Percentiles rank a stretch among this genome's conserved stretches.
These are phyloP conservation scores for Capillidium rhysosporum DNA, from an alignment of 371 early-diverging fungal species.

Conservation along the genomic window DNA sequence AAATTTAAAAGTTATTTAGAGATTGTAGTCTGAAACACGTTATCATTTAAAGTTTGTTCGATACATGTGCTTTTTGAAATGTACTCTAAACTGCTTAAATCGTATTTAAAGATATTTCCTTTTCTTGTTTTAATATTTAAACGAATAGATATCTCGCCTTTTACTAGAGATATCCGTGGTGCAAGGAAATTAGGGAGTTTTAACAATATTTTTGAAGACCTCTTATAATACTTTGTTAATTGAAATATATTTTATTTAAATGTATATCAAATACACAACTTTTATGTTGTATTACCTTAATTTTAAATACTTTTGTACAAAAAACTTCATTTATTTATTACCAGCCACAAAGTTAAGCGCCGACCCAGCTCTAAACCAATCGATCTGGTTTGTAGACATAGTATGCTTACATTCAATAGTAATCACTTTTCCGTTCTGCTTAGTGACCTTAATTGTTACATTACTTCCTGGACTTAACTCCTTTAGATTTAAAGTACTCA, in stretches of 20 bases:
- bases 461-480: conserved; percentile 35
- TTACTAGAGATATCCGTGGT: too few species aligned
- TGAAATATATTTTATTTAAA: not conserved
- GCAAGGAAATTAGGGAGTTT: too few species aligned
- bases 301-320: not conserved
- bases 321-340: not conserved
- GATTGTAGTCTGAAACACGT: too few species aligned
- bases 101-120: too few species aligned
- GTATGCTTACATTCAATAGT: conserved; percentile 56
- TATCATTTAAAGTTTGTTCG: too few species aligned
- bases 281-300: not conserved
- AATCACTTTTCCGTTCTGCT: conserved; percentile 31
- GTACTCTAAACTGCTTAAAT: too few species aligned
- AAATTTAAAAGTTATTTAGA: too few species aligned
- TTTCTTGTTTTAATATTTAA: too few species aligned
- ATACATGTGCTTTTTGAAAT: too few species aligned
- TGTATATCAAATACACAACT: not conserved
- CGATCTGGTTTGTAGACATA: conserved; percentile 80
- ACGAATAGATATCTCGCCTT: too few species aligned
- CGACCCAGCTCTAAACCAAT: conserved; percentile 83
- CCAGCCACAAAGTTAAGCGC: conserved; percentile 43
- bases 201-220: too few species aligned
- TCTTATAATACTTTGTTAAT: too few species aligned
- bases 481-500: conserved; percentile 57
- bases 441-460: conserved; percentile 22